A percentile compares a stretch with the other conserved stretches of the same genome.
phyloP scores from a whole-genome alignment of 1,284 basidiomycete genomes.

The Tetrapyrgos nigripes region DNA sequence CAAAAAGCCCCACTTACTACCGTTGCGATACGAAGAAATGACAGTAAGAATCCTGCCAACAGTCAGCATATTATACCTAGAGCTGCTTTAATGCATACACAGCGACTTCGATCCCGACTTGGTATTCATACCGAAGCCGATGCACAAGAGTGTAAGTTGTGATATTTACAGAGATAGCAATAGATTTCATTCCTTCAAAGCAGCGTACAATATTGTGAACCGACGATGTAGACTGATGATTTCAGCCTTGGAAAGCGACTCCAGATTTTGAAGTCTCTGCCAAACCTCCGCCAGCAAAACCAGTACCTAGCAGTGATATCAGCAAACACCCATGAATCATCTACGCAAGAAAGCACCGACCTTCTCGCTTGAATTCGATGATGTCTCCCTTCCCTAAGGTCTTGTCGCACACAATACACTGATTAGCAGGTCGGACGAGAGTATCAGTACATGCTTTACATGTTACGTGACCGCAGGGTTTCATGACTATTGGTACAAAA shows the following conservation, averaged over 20 bases:
- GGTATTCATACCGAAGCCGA: too few species aligned
- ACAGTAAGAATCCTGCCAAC: too few species aligned
- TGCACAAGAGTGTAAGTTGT: too few species aligned
- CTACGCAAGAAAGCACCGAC: constrained; percentile 43
- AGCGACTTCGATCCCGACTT: too few species aligned
- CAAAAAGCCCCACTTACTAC: too few species aligned
- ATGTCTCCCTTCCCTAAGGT: constrained; percentile 68
- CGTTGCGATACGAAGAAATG: too few species aligned
- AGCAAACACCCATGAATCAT: neutral
- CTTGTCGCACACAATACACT: constrained; percentile 86
- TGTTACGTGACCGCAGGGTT: constrained; percentile 83
- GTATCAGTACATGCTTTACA: constrained; percentile 89
- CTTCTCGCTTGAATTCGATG: constrained; percentile 83
- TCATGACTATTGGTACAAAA: constrained; percentile 60
- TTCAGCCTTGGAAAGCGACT: constrained; percentile 83
- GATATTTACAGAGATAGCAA: too few species aligned
- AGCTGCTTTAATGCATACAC: too few species aligned
- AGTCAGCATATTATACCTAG: too few species aligned
- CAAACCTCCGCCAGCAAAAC: constrained; percentile 89
- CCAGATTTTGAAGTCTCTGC: constrained; percentile 82
- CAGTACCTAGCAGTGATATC: constrained; percentile 64
- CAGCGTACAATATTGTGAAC: too few species aligned
- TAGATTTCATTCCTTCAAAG: too few species aligned
- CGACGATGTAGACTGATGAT: too few species aligned
- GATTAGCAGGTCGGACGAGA: constrained; percentile 73